Conservation (phyloP, 2,329 filamentous ascomycete genomes). For the Ambrosiella cleistominuta region DNA sequence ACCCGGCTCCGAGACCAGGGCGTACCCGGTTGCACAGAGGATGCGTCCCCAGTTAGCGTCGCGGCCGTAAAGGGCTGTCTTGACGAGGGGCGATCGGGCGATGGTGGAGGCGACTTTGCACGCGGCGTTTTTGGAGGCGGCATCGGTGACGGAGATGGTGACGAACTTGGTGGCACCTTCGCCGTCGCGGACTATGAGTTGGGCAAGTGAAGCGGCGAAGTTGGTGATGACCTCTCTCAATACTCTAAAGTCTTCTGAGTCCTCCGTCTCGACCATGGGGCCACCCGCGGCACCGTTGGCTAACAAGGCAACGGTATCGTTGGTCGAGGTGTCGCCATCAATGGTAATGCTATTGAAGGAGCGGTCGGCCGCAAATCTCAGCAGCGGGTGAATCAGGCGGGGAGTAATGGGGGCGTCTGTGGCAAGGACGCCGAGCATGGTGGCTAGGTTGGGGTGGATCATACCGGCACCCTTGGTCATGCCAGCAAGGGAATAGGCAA, state of each 20-base stretch:
- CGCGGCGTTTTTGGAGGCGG: conserved; percentile 50
- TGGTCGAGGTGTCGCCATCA: conserved; percentile 92
- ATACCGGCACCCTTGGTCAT: conserved; percentile 98
- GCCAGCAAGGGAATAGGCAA: conserved; percentile 71
- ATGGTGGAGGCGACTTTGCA: conserved; percentile 73
- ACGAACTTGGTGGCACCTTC: conserved; percentile 98
- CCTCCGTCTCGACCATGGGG: conserved; percentile 35
- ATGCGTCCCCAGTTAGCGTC: conserved; percentile 99
- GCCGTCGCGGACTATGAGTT: conserved; percentile 87
- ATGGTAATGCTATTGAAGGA: conserved; percentile 97
- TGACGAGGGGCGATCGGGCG: conserved; percentile 80
- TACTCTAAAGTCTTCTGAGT: conserved; percentile 45
- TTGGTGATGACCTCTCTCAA: conserved; percentile 54
- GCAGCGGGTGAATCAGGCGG: conserved; percentile 46
- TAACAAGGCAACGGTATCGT: conserved; percentile 88
- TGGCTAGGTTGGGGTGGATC: conserved; percentile 99
- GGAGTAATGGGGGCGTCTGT: conserved; percentile 74
- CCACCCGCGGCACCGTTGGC: conserved; percentile 86
- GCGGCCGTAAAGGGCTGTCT: conserved; percentile 90
- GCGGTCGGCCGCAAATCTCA: conserved; percentile 56
- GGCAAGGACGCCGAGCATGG: conserved; percentile 75
- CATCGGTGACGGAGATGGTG: conserved; percentile 67
- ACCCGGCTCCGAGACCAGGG: conserved; percentile 41
- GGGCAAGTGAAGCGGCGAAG: conserved; percentile 70
- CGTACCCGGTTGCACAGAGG: conserved; percentile 81